A percentile compares a stretch with the other conserved stretches of the same genome.
phyloP scores from a whole-genome alignment of 345 rosid genomes.

The Eucalyptus microcorys region DNA sequence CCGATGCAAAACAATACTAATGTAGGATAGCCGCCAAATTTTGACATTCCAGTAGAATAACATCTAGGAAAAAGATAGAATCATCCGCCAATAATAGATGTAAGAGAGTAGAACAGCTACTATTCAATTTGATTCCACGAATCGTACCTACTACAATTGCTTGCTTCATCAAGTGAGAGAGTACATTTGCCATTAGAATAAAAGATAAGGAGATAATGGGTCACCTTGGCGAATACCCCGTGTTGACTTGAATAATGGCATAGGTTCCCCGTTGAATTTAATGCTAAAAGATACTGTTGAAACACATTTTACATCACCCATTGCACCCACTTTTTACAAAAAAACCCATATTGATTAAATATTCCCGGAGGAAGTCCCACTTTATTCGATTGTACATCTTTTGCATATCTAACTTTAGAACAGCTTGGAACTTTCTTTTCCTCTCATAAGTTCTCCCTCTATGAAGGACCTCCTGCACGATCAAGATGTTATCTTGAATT shows the following conservation, averaged over 20 bases:
- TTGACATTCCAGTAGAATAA: rapidly evolving
- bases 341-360: too few relatives aligned
- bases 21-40: rapidly evolving
- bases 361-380: rapidly evolving
- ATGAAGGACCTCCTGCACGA: neutral
- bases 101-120: too few relatives aligned
- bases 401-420: too few relatives aligned
- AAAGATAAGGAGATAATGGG: neutral
- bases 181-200: too few relatives aligned
- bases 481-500: neutral
- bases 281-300: rapidly evolving
- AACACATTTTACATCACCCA: neutral
- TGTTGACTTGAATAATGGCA: rapidly evolving
- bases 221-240: neutral
- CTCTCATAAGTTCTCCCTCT: rapidly evolving
- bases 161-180: too few relatives aligned
- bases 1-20: too few relatives aligned
- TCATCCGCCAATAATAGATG: too few relatives aligned
- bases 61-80: too few relatives aligned
- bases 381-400: rapidly evolving
- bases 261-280: neutral
- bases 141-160: rapidly evolving
- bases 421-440: neutral
- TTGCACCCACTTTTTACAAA: too few relatives aligned
- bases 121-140: rapidly evolving